Conservation (phyloP, 345 rosid genomes). For the Firmiana major region DNA sequence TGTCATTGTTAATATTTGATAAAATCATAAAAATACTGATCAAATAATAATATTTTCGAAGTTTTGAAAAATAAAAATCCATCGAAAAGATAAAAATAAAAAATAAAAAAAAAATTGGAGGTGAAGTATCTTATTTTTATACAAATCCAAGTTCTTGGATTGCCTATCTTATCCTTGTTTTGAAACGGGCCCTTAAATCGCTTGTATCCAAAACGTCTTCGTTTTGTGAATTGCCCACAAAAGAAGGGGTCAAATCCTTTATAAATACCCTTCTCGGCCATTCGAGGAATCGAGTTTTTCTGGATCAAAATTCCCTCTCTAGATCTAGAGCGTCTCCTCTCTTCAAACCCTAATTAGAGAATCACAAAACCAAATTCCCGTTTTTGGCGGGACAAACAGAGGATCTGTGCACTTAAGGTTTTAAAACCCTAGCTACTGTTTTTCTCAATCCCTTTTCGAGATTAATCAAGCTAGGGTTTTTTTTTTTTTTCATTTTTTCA, state of each 20-base stretch:
- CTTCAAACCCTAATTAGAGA: conserved; percentile 13
- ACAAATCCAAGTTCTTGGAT: too few relatives aligned
- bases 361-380: not conserved
- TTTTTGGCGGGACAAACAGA: conserved; percentile 8
- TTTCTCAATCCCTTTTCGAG: not conserved
- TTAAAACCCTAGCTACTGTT: not conserved
- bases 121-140: too few relatives aligned
- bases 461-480: not conserved
- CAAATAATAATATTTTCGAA: too few relatives aligned
- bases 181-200: not conserved
- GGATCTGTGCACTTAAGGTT: not conserved
- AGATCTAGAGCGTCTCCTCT: not conserved
- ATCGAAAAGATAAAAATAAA: too few relatives aligned
- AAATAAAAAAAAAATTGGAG: not conserved
- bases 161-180: too few relatives aligned
- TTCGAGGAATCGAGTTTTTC: rapidly evolving
- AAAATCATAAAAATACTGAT: too few relatives aligned
- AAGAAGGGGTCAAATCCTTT: not conserved
- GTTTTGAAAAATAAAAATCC: too few relatives aligned
- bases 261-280: not conserved
- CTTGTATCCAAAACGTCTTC: not conserved
- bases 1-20: too few relatives aligned
- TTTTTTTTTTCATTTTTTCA: not conserved
- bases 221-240: not conserved
- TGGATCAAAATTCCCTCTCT: not conserved